Base-by-base conservation (phyloP, 116 monocot species). In the Papilionanthe hybrid region DNA sequence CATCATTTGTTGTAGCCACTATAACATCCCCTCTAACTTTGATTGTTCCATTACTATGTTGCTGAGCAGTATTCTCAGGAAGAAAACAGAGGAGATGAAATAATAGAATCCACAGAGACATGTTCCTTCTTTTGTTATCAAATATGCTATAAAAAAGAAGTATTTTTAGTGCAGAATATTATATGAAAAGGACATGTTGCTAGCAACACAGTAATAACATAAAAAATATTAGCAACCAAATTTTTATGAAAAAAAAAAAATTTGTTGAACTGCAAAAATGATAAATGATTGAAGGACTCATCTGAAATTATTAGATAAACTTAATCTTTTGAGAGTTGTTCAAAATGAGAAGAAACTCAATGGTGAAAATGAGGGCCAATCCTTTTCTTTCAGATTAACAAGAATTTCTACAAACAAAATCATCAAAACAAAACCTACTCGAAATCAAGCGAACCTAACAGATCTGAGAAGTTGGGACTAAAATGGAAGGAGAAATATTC, bases 1-100 rank as follows among this genome's bases (percentile, higher is more conserved):
- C 79, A 43, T 92, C 87, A 72, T 86, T 72, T 0, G 91, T 98
- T 79, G 91, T 86, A 10, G 91, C 96, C 5, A 88, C 72, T 20
- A 68, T 75, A 9, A 75, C 60, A n/a, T 87, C 86, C 28, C 92
- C 92, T 5, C 81, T 87, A 30, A 97, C 81, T 72, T 77, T 94
- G 13, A 94, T 55, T 0, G 81, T 89, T 55, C 79, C 86, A 75
- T 85, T 79, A 32, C 48, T 63, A 2, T 72, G 28, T 45, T 84
- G 81, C 55, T 83, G 67, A 0, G 86, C 76, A 23, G 75, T 78
- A 76, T 81, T 86, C 49, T 53, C 75, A 23, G 77, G 55, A 69
- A 89, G 41, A 56, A 58, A 58, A 77, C 56, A 83, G 11, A 91
- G 71, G 79, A 90, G 66, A 43, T 81, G 83, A 81, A 85, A 43